These are phyloP conservation scores for Fusarium sp. DNA, from an alignment of 2,329 filamentous ascomycete species.

Conservation along the genomic window DNA sequence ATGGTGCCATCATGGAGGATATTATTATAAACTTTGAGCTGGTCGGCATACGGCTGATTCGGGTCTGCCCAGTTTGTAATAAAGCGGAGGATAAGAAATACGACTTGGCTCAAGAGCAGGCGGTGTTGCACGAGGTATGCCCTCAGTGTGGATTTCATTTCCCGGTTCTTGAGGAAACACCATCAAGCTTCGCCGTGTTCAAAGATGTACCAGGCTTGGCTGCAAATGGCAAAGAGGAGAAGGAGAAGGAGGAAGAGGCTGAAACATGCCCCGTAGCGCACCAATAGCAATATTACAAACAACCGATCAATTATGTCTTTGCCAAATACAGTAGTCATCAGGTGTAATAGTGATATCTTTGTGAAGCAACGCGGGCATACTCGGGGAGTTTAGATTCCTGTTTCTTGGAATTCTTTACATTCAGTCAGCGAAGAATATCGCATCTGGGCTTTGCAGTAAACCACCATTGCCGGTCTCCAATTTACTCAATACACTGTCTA, in stretches of 20 bases:
- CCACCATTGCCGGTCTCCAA: too few species aligned
- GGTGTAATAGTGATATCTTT: too few species aligned
- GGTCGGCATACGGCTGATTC: slow-evolving; percentile 22
- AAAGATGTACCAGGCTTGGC: neutral
- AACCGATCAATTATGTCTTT: too few species aligned
- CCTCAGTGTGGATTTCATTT: slow-evolving; percentile 38
- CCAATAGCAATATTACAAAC: too few species aligned
- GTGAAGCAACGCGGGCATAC: too few species aligned
- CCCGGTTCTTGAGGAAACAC: slow-evolving; percentile 31
- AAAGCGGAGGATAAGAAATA: slow-evolving; percentile 36
- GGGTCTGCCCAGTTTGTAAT: slow-evolving; percentile 31
- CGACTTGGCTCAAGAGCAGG: slow-evolving; percentile 35
- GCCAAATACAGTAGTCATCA: too few species aligned
- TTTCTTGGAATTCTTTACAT: too few species aligned
- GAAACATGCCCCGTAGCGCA: too few species aligned
- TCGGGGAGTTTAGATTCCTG: too few species aligned
- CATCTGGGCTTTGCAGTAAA: too few species aligned
- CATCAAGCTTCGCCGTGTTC: slow-evolving; percentile 33
- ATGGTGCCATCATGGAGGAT: slow-evolving; percentile 39
- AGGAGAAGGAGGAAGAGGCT: neutral
- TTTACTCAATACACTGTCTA: too few species aligned
- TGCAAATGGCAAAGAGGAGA: neutral
- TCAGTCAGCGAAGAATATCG: too few species aligned
- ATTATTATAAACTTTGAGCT: slow-evolving; percentile 42
- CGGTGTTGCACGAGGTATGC: slow-evolving; percentile 27